Evolutionary conservation across 176 grass and related monocot genomes (phyloP), one percentile per base, ranked within the genome.

Genomic region (Triticum dicoccoides): DNA sequence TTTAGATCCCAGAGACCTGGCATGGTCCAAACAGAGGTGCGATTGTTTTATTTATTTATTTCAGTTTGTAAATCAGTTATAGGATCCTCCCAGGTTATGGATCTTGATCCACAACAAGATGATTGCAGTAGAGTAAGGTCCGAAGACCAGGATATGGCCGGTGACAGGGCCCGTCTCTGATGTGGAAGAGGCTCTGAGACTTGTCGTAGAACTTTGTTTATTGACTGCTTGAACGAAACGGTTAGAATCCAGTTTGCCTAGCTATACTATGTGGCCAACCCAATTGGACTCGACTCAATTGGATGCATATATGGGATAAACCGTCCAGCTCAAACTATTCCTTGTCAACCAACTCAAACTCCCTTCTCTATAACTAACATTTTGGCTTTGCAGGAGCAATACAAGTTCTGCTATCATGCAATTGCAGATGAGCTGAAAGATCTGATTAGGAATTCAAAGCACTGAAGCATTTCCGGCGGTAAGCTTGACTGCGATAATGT

Each of bases 11-110:
- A 89, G 65, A 82, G 97, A 59, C 82, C 90, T 61, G 94, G 94
- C 54, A 91, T 94, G 92, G 94, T 96, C 51, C 94, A 94, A 64
- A 96, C 94, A 81, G 65, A 86, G 92, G 97, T 99, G 85, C 25
- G 8, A 6, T 73, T 76, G 44, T 35, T 69, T 71, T 67, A 59
- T 35, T 35, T 18, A 30, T 15, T 65, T 83, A 25, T 33, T 84
- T 79, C 8, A 61, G 27, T 34, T 41, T 73, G 20, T 37, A 17
- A 2, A 4, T 59, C 4, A 6, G 65, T 65, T 56, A 3, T 35
- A 59, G 13, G 58, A 79, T 87, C 20, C 74, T 21, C 8, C 29
- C 27, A 14, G 38, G 0, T 59, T 59, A 59, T 59, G 56, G 56
- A 59, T 59, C 56, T 59, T 59, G 56, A 59, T 59, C 56, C 56